phyloP scores from a whole-genome alignment of 2,329 filamentous ascomycete genomes.

The Cladophialophora yegresii region DNA sequence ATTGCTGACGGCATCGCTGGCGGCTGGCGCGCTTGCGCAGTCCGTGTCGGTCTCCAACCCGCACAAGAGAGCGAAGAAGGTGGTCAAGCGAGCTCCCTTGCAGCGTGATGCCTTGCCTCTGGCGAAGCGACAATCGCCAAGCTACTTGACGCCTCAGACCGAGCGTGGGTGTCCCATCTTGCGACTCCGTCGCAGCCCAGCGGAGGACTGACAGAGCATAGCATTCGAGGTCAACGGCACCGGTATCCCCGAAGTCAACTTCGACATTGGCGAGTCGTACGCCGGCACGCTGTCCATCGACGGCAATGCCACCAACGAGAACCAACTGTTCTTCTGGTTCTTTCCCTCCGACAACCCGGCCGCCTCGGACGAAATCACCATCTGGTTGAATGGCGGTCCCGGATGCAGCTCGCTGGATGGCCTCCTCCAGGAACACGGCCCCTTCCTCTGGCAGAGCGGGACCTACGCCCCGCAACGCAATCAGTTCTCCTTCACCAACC shows the following conservation, averaged over 20 bases:
- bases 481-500: conserved; percentile 38
- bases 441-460: conserved; percentile 68
- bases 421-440: conserved; percentile 63
- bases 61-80: conserved; percentile 25
- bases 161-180: conserved; percentile 24
- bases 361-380: conserved; percentile 53
- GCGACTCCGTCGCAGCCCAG: background rate
- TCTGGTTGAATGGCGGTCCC: conserved; percentile 59
- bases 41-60: conserved; percentile 22
- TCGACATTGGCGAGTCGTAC: conserved; percentile 62
- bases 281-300: conserved; percentile 57
- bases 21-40: conserved; percentile 21
- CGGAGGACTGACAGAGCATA: conserved; percentile 38
- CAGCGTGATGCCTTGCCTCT: conserved; percentile 5
- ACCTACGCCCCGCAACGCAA: conserved; percentile 61
- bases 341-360: conserved; percentile 55
- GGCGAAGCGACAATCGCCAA: conserved; percentile 24
- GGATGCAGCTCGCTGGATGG: conserved; percentile 64
- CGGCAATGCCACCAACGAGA: conserved; percentile 43
- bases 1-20: conserved; percentile 23
- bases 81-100: conserved; percentile 14
- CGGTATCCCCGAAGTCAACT: conserved; percentile 67
- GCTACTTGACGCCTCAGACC: conserved; percentile 29
- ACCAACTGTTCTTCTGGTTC: conserved; percentile 51
- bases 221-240: conserved; percentile 66